Conservation (phyloP, 495 filamentous ascomycete genomes). For the Lophiostoma macrostomum region DNA sequence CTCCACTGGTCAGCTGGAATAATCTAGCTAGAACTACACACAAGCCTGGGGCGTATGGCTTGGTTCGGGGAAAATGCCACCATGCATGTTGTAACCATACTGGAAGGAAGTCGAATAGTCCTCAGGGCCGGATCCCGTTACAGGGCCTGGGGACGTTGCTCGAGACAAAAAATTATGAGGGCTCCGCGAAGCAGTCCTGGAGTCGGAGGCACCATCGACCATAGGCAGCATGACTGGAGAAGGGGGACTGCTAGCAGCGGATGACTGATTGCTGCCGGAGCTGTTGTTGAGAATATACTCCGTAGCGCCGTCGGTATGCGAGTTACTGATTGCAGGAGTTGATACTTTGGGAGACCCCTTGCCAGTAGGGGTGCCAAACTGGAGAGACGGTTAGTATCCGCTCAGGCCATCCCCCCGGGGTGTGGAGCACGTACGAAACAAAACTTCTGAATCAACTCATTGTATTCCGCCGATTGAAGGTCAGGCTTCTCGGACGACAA, state of each 20-base stretch:
- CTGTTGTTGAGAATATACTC: slow-evolving; percentile 27
- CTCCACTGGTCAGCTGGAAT: neutral
- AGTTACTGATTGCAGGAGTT: slow-evolving; percentile 23
- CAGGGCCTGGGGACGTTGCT: slow-evolving; percentile 37
- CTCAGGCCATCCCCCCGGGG: slow-evolving; percentile 24
- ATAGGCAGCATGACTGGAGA: slow-evolving; percentile 16
- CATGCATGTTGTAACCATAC: slow-evolving; percentile 32
- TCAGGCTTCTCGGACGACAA: slow-evolving; percentile 56
- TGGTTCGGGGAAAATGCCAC: slow-evolving; percentile 30
- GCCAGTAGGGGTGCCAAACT: slow-evolving; percentile 39
- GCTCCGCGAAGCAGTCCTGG: slow-evolving; percentile 5
- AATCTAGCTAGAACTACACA: slow-evolving; percentile 11
- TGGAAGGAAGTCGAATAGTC: slow-evolving; percentile 32
- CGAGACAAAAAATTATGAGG: slow-evolving; percentile 36
- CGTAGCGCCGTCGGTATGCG: slow-evolving; percentile 29
- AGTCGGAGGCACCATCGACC: slow-evolving; percentile 36
- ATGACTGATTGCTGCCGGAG: slow-evolving; percentile 31
- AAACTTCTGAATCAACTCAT: slow-evolving; percentile 94
- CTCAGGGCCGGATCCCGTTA: slow-evolving; percentile 36
- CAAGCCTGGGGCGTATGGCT: slow-evolving; percentile 30
- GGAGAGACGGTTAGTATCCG: slow-evolving; percentile 35
- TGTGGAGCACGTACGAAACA: slow-evolving; percentile 83
- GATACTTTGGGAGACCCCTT: slow-evolving; percentile 32
- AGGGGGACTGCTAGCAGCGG: slow-evolving; percentile 32
- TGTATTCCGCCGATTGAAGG: slow-evolving; percentile 79